These are phyloP conservation scores for Geotrichum ghanense DNA, from an alignment of 805 yeast species.

Conservation along the genomic window DNA sequence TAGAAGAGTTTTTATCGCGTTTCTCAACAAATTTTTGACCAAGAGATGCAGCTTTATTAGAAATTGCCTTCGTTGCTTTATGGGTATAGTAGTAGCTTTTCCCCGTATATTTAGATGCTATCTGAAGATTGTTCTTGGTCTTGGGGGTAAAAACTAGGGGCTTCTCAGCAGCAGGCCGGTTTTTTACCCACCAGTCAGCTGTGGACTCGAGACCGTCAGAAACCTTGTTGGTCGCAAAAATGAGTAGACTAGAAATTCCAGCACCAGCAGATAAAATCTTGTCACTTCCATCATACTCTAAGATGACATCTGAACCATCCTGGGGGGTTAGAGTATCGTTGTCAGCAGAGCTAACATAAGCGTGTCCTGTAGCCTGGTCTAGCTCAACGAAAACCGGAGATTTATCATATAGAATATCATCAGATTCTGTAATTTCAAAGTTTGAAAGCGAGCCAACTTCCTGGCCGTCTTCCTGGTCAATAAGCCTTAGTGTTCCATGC, in stretches of 20 bases:
- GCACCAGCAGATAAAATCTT: neutral
- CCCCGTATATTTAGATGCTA: neutral
- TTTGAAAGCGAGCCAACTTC: neutral
- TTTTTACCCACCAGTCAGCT: neutral
- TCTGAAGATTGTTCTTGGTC: neutral
- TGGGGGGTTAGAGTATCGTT: too few species aligned
- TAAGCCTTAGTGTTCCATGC: neutral
- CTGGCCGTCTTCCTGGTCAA: neutral
- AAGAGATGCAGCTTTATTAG: neutral
- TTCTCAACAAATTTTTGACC: neutral
- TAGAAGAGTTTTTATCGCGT: neutral
- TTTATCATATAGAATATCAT: neutral
- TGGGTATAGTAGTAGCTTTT: neutral
- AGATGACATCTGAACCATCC: neutral
- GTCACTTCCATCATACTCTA: constrained; percentile 1
- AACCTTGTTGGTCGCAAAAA: neutral
- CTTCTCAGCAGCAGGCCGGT: neutral
- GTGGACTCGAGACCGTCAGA: neutral
- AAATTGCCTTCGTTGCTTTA: neutral
- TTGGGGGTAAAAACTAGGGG: neutral
- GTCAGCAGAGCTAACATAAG: neutral
- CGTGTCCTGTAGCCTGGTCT: neutral
- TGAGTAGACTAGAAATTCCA: neutral
- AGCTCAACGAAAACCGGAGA: neutral
- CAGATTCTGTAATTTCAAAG: neutral